Conservation (phyloP, 352 stramenopile genomes). For the Phytophthora aleatoria region DNA sequence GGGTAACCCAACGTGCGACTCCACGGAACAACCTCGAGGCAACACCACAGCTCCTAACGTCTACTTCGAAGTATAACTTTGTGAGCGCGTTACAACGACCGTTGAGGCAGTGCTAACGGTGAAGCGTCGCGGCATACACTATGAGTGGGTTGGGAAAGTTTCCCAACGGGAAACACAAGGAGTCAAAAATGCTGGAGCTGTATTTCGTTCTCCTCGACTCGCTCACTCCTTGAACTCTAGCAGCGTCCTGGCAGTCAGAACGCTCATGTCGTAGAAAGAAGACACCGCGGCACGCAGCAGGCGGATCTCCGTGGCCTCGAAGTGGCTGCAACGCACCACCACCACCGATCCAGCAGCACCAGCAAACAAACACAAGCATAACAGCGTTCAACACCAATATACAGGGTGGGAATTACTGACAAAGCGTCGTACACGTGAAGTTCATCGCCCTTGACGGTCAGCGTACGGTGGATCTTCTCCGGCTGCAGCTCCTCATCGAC, state of each 20-base stretch:
- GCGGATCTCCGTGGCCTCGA: constrained; percentile 83
- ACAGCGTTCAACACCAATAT: not conserved
- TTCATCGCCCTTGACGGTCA: constrained; percentile 62
- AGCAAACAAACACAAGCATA: not conserved
- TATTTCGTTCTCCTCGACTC: constrained; percentile 10
- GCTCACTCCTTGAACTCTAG: constrained; percentile 88
- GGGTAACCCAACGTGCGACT: too few species aligned
- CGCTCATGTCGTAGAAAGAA: constrained; percentile 89
- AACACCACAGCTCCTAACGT: not conserved
- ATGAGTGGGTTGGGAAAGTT: too few species aligned
- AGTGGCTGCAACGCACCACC: constrained; percentile 54
- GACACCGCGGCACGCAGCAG: constrained; percentile 83
- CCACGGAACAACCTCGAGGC: not conserved
- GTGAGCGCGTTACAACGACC: not conserved
- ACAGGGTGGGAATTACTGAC: not conserved
- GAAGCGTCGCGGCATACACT: not conserved
- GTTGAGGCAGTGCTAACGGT: not conserved
- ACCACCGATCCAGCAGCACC: constrained; percentile 7
- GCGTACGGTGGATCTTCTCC: constrained; percentile 81
- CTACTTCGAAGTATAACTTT: not conserved
- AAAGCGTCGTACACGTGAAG: constrained; percentile 68
- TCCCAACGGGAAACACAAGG: not conserved
- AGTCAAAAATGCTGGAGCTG: not conserved
- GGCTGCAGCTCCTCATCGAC: constrained; percentile 89
- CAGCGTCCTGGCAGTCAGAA: constrained; percentile 73